Conservation (phyloP, 192 early-diverging fungal species). For the Coemansia brasiliensis region DNA sequence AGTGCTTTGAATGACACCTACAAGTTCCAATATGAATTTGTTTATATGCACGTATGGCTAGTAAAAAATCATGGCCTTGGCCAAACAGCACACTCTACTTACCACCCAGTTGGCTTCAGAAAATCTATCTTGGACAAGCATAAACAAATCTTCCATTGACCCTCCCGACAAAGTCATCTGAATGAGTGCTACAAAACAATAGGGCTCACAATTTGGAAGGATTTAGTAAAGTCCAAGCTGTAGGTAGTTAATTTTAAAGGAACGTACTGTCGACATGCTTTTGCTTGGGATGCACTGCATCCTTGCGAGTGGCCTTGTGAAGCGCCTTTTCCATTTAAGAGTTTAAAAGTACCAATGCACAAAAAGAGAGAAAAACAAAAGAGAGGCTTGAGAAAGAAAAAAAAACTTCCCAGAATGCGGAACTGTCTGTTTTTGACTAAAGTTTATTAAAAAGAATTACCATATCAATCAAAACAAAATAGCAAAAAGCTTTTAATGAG, state of each 20-base stretch:
- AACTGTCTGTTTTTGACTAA: neutral
- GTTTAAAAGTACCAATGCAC: neutral
- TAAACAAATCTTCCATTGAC: slow-evolving; percentile 55
- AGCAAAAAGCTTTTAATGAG: neutral
- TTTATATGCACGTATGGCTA: too few species aligned
- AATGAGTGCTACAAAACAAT: slow-evolving; percentile 43
- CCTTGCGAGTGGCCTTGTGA: slow-evolving; percentile 57
- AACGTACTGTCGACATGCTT: slow-evolving; percentile 59
- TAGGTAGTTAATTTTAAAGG: neutral
- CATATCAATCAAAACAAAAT: neutral
- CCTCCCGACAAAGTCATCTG: slow-evolving; percentile 52
- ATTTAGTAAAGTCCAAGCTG: too few species aligned
- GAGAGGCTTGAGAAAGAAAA: slow-evolving; percentile 3
- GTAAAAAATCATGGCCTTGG: too few species aligned
- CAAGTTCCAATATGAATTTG: too few species aligned
- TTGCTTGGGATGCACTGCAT: slow-evolving; percentile 55
- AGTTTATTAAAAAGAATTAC: neutral
- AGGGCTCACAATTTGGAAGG: too few species aligned
- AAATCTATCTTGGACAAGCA: slow-evolving; percentile 54
- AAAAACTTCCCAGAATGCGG: neutral
- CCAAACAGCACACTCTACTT: too few species aligned
- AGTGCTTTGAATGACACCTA: slow-evolving; percentile 58
- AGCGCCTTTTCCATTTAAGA: slow-evolving; percentile 56
- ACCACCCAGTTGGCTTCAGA: slow-evolving; percentile 57
- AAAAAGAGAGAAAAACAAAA: slow-evolving; percentile 1